phyloP scores from a whole-genome alignment of 2,329 filamentous ascomycete genomes.

The Claviceps citrina region DNA sequence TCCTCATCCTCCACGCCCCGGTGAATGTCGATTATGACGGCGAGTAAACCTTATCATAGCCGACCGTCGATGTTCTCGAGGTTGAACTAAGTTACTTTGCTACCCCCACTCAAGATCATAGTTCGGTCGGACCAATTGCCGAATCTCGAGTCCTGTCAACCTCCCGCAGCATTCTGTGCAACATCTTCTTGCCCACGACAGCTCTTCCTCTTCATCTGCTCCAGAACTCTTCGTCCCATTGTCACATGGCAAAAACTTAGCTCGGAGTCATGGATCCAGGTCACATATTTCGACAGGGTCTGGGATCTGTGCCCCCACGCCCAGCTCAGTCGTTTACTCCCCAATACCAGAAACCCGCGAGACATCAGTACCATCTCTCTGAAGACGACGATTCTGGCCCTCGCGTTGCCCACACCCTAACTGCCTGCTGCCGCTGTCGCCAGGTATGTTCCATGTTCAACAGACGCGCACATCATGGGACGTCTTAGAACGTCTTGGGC shows the following conservation, averaged over 20 bases:
- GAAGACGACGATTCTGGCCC: constrained; percentile 37
- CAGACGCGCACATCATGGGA: not conserved
- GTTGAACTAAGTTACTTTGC: not conserved
- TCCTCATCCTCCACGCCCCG: not conserved
- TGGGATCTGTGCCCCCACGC: constrained; percentile 29
- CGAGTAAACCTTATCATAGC: not conserved
- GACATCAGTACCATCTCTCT: constrained; percentile 25
- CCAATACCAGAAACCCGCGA: constrained; percentile 16
- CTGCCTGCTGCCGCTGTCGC: constrained; percentile 65
- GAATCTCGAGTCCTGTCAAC: not conserved
- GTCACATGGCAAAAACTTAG: not conserved
- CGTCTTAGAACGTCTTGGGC: not conserved
- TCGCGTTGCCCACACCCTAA: constrained; percentile 63
- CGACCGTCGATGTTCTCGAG: not conserved
- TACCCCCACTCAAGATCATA: not conserved
- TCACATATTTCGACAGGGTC: constrained; percentile 44
- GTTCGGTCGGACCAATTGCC: not conserved
- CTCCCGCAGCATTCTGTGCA: not conserved
- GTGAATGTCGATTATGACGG: not conserved
- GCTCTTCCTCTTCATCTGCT: not conserved
- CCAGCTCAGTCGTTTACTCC: constrained; percentile 18
- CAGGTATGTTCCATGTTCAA: constrained; percentile 38
- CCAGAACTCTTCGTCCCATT: not conserved
- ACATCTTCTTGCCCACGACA: not conserved
- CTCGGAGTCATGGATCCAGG: constrained; percentile 37